Conservation (phyloP, 1,139 yeast species). For the Scheffersomyces segobiensis region DNA sequence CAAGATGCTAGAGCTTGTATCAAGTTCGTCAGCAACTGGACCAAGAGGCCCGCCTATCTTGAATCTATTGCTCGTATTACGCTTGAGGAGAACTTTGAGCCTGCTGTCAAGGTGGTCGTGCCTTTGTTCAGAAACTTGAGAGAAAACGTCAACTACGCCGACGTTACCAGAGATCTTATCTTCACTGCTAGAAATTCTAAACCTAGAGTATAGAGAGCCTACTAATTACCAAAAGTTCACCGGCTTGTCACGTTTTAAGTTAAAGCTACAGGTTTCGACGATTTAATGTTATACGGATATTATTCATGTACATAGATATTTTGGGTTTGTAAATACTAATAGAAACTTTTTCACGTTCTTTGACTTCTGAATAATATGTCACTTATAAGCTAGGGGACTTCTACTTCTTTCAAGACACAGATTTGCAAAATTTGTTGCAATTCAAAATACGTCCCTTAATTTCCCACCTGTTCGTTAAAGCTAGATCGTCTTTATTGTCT, state of each 20-base stretch:
- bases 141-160: constrained; percentile 31
- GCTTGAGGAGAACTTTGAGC: constrained; percentile 17
- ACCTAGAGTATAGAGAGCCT: background rate
- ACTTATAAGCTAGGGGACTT: background rate
- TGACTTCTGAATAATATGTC: too few species aligned
- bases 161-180: constrained; percentile 12
- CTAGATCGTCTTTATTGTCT: background rate
- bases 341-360: background rate
- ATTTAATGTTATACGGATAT: background rate
- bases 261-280: background rate
- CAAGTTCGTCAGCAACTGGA: constrained; percentile 37
- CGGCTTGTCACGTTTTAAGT: background rate
- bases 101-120: constrained; percentile 18
- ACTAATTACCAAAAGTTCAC: background rate
- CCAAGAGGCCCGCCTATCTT: constrained; percentile 23
- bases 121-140: constrained; percentile 30
- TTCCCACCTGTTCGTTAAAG: background rate
- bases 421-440: too few species aligned
- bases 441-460: background rate
- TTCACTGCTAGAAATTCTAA: background rate
- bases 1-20: constrained; percentile 36
- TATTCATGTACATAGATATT: background rate
- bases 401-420: background rate
- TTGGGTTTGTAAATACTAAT: background rate
- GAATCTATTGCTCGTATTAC: constrained; percentile 22